Evolutionary conservation across 352 stramenopile genomes (phyloP).

Genomic region (Phytophthora citricola): DNA sequence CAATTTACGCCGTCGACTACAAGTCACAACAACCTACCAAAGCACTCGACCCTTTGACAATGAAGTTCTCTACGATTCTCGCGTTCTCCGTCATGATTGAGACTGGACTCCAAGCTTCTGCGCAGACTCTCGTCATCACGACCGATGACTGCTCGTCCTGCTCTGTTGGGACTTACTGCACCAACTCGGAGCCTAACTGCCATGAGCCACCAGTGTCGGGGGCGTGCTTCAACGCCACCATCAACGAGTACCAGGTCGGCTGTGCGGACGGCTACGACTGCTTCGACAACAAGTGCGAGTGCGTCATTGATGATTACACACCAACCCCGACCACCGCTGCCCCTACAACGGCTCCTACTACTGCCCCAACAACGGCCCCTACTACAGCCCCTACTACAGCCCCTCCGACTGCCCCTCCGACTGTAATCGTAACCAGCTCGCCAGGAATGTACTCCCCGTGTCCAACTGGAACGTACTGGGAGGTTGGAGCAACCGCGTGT

Average conservation of each 20-base stretch:
- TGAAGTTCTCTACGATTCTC: conserved; percentile 37
- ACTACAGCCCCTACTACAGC: not conserved
- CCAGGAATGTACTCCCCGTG: conserved; percentile 24
- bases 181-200: conserved; percentile 15
- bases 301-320: conserved; percentile 31
- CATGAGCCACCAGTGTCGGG: conserved; percentile 12
- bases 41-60: conserved; percentile 7
- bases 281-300: conserved; percentile 36
- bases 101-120: conserved; percentile 3
- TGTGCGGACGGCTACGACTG: conserved; percentile 36
- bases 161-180: conserved; percentile 28
- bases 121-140: conserved; percentile 12
- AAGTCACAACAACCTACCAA: not conserved
- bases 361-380: not conserved
- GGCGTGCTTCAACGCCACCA: conserved; percentile 33
- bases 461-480: conserved; percentile 30
- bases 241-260: conserved; percentile 28
- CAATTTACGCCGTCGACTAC: conserved; percentile 16
- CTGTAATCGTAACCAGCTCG: not conserved
- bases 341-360: not conserved
- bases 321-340: not conserved
- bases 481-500: conserved; percentile 28
- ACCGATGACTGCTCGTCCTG: conserved; percentile 30
- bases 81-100: conserved; percentile 14
- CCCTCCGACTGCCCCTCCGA: not conserved